A percentile compares a stretch with the other conserved stretches of the same genome.
phyloP scores from a whole-genome alignment of 2,329 filamentous ascomycete genomes.

The Moelleriella libera region DNA sequence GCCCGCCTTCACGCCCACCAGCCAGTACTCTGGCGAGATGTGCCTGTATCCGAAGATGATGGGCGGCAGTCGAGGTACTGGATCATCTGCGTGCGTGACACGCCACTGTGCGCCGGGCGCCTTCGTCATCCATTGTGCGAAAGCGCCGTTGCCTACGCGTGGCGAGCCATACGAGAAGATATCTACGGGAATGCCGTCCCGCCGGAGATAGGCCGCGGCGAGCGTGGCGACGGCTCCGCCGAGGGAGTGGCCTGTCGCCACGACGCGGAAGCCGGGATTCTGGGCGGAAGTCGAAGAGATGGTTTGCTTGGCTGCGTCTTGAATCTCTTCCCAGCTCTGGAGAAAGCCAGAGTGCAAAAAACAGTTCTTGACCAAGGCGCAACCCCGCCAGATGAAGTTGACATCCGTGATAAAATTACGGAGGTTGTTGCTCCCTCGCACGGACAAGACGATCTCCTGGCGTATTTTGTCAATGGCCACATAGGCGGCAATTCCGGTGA shows the following conservation, averaged over 20 bases:
- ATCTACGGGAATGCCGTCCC: slow-evolving; percentile 28
- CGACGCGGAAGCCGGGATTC: slow-evolving; percentile 37
- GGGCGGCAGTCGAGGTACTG: slow-evolving; percentile 53
- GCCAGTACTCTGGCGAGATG: slow-evolving; percentile 57
- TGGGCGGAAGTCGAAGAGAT: slow-evolving; percentile 26
- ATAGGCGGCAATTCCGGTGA: slow-evolving; percentile 34
- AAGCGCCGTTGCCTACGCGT: slow-evolving; percentile 43
- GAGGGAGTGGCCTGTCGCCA: slow-evolving; percentile 55
- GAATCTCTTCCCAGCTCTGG: slow-evolving; percentile 41
- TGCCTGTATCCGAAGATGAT: slow-evolving; percentile 47
- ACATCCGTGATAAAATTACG: slow-evolving; percentile 49
- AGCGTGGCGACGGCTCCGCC: slow-evolving; percentile 51
- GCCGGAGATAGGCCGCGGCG: slow-evolving; percentile 40
- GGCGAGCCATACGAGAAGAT: slow-evolving; percentile 56
- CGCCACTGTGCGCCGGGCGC: slow-evolving; percentile 43
- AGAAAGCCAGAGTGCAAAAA: slow-evolving; percentile 43
- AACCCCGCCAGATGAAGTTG: slow-evolving; percentile 15
- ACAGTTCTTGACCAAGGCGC: slow-evolving; percentile 26
- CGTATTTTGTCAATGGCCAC: slow-evolving; percentile 33
- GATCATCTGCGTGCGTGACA: slow-evolving; percentile 53
- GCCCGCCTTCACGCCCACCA: slow-evolving; percentile 20
- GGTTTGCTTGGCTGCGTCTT: slow-evolving; percentile 22
- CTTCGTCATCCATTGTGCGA: slow-evolving; percentile 37
- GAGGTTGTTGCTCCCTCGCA: slow-evolving; percentile 43
- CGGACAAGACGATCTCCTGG: slow-evolving; percentile 41